These are phyloP conservation scores for Trichomonas vaginalis DNA, from an alignment of 208 protist genomes.

Conservation along the genomic window DNA sequence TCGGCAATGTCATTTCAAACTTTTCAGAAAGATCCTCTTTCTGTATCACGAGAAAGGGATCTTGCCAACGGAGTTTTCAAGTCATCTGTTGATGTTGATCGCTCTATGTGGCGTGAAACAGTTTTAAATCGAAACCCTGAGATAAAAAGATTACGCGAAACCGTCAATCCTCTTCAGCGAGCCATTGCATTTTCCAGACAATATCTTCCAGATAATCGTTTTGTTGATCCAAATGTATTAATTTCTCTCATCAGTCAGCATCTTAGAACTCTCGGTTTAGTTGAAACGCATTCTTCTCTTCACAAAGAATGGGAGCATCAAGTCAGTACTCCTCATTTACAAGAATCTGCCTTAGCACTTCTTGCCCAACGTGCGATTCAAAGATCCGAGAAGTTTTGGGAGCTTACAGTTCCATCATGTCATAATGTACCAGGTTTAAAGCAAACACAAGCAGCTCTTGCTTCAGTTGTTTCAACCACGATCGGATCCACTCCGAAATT, in stretches of 20 bases:
- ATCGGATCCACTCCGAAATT: not conserved
- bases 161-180: not conserved
- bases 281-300: not conserved
- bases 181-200: not conserved
- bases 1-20: not conserved
- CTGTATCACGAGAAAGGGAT: not conserved
- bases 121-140: not conserved
- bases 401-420: not conserved
- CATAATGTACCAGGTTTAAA: not conserved
- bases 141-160: not conserved
- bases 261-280: not conserved
- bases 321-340: not conserved
- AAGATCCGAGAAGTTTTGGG: not conserved
- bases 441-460: not conserved
- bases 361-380: not conserved
- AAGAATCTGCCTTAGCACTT: not conserved
- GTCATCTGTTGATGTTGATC: not conserved
- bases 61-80: not conserved
- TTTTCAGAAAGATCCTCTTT: not conserved
- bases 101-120: not conserved
- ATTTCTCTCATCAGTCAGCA: not conserved
- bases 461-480: not conserved
- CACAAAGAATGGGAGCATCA: not conserved
- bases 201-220: not conserved
- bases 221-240: not conserved